Base-by-base conservation (phyloP, 108 stramenopile genomes). In the Asterionellopsis glacialis region DNA sequence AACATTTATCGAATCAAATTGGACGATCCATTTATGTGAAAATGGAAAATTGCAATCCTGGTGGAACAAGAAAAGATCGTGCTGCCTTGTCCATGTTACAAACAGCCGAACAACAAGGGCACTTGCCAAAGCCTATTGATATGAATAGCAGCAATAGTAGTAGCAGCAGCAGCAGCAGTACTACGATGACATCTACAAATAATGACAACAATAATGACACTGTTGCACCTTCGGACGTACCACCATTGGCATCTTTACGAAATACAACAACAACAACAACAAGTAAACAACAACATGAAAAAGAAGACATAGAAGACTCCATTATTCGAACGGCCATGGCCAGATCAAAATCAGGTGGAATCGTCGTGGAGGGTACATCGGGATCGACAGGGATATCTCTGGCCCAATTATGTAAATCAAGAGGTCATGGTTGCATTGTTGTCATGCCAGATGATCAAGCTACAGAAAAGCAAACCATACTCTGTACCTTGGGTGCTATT, bases 401-500 rank as follows among this genome's bases (percentile, higher is more conserved):
- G 22, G 95, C 98, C 0, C 85, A 84, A 2, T 55, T 96, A 27
- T 88, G 85, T 53, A 75, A 70, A 19, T 68, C 91, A 25, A 74
- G 90, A 39, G 96, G 95, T 21, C 95, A 95, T 65, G 77, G 67
- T 0, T 85, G 90, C 38, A 68, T 95, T 15, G 89, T 96, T 9
- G 93, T 96, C 51, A 71, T 97, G 82, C 96, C 98, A 18, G 98
- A 98, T 64, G 98, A 98, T 71, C 93, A 94, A 78, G 87, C 91
- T 16, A 65, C 65, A 14, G 94, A 96, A 65, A 98, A 98, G 61
- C 67, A 72, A 53, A 52, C 63, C 6, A 79, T 93, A 27, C 49
- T 98, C 50, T 24, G 65, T 25, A 68, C 74, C 33, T 64, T 94
- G 62, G 95, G 96, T 16, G 93, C 91, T n/a, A n/a, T n/a, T n/a